Evolutionary conservation across 2,329 filamentous ascomycete species (phyloP), one percentile per base, ranked within the genome.

Genomic region (Hypoxylon sp.): DNA sequence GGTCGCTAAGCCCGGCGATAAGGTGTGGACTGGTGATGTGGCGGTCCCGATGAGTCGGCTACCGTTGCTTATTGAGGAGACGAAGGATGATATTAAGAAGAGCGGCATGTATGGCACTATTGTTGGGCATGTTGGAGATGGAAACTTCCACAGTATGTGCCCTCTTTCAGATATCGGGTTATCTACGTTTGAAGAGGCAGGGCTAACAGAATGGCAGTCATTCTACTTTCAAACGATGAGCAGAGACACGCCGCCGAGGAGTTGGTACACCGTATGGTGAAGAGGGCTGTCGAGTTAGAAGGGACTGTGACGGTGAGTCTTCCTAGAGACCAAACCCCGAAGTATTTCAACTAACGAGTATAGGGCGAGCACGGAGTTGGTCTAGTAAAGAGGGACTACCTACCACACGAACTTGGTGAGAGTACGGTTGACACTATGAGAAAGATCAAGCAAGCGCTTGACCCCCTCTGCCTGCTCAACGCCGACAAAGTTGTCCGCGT

Each of bases 1-100:
- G 0, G 84, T 90, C 76, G 88, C 80, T 82, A 88, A 80, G 82
- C 87, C 77, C 49, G 88, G 85, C n/a, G 90, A 95, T 71, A 89
- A 88, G 61, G 91, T 96, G 2, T 96, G 93, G 93, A 95, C 93
- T 0, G 93, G 92, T 1, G 93, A 97, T 76, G 93, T 96, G 10
- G 93, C 93, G 0, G 93, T 97, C 60, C 93, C 93, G 13, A 90
- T 96, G 78, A 92, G 89, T 70, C 84, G 86, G 67, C 79, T 96
- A 74, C 88, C 93, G 2, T 87, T 91, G 69, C 89, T 95, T 65
- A 94, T 95, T 72, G 92, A 94, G 79, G 88, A 91, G 79, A 94
- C 92, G 1, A 91, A 92, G 76, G 82, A 83, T 25, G 86, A 90
- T 71, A 85, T 91, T 60, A 80, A 77, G 59, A 84, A 84, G 75